Evolutionary conservation across 352 stramenopile genomes (phyloP), one percentile per base, ranked within the genome.

Genomic region (Elongisporangium undulatum): DNA sequence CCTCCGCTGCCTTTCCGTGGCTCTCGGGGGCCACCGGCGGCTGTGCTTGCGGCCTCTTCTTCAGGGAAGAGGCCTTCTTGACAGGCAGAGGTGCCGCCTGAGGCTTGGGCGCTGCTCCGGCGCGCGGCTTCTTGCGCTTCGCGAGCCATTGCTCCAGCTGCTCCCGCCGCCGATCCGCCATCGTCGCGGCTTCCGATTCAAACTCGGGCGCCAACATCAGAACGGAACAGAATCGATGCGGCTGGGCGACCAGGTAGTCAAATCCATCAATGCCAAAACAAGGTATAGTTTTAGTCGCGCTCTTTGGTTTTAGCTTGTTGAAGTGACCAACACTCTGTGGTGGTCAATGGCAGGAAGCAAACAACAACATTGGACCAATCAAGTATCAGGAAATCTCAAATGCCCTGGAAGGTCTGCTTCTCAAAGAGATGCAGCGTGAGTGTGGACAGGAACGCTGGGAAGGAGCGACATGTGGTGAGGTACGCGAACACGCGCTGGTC

Each of bases 341-440:
- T n/a, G n/a, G n/a, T n/a, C n/a, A n/a, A n/a, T n/a, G n/a, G n/a
- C n/a, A n/a, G n/a, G n/a, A n/a, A n/a, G n/a, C n/a, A n/a, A n/a
- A n/a, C n/a, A n/a, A n/a, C n/a, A n/a, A n/a, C n/a, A n/a, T n/a
- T n/a, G n/a, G n/a, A n/a, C n/a, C n/a, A n/a, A n/a, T n/a, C n/a
- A n/a, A n/a, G n/a, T n/a, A n/a, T n/a, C n/a, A n/a, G n/a, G n/a
- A 34, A 34, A 15, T 41, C 29, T 64, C 74, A 86, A 64, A 78
- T 78, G 52, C 84, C 81, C 55, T 94, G 85, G 61, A 96, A 96
- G 0, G 90, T 97, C 63, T 95, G 83, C 62, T 93, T 93, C 69
- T 96, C 88, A 56, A 97, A 97, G 20, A 96, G 70, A 69, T 93
- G 75, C 51, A 96, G 69, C 38, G 88, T 95, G 19, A 97, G 69